Evolutionary conservation across 768 basidiomycete species (phyloP).

Genomic region (Postia placenta): DNA sequence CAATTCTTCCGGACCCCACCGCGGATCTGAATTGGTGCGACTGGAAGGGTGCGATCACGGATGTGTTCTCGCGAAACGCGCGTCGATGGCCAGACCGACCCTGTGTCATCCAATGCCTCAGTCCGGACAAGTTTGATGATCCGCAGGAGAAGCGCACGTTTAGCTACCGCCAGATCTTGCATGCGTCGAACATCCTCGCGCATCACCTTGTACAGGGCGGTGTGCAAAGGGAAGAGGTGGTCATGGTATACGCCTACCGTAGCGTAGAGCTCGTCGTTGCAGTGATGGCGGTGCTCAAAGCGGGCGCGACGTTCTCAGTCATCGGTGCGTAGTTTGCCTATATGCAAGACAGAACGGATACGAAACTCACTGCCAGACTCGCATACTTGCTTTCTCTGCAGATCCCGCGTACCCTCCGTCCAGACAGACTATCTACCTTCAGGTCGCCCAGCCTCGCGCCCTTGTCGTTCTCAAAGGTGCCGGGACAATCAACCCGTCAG

Average conservation of each 20-base stretch:
- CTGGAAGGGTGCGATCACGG: conserved; percentile 95
- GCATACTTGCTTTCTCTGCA: conserved; percentile 23
- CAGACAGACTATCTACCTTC: conserved; percentile 87
- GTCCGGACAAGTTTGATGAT: conserved; percentile 30
- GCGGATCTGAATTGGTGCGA: conserved; percentile 95
- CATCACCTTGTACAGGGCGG: conserved; percentile 86
- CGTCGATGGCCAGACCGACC: conserved; percentile 69
- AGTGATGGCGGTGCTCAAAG: conserved; percentile 94
- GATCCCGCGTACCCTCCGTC: conserved; percentile 96
- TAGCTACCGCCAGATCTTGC: conserved; percentile 76
- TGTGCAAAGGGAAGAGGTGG: conserved; percentile 88
- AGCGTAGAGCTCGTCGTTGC: conserved; percentile 96
- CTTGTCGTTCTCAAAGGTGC: conserved; percentile 89
- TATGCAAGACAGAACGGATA: neutral
- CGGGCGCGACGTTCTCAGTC: conserved; percentile 94
- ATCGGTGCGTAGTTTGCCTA: conserved; percentile 57
- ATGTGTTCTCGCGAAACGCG: conserved; percentile 90
- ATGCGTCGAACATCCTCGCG: conserved; percentile 83
- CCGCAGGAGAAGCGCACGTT: conserved; percentile 54
- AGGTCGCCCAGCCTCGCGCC: conserved; percentile 88
- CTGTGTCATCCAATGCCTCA: conserved; percentile 81
- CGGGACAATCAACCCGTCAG: conserved; percentile 70
- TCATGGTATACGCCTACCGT: conserved; percentile 96
- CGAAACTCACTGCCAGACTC: conserved; percentile 1
- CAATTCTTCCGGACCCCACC: conserved; percentile 73